phyloP scores from a whole-genome alignment of 495 filamentous ascomycete genomes.

The Pyrenopolyporus hunteri region DNA sequence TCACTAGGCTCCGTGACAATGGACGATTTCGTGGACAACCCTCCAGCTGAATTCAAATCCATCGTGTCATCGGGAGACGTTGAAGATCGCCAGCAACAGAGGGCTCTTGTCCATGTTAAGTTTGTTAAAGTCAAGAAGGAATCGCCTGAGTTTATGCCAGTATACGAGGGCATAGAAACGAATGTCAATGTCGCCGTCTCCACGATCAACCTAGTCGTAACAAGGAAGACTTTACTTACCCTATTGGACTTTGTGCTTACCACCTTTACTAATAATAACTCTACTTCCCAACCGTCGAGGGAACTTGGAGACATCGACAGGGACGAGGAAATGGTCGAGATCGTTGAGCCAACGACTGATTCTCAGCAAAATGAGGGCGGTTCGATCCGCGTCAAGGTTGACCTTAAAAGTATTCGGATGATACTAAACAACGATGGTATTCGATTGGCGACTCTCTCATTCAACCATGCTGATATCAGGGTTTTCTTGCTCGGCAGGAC shows the following conservation, averaged over 20 bases:
- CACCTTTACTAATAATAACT: slow-evolving; percentile 80
- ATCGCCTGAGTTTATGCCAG: slow-evolving; percentile 88
- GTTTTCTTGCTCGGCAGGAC: slow-evolving; percentile 84
- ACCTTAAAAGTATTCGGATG: slow-evolving; percentile 88
- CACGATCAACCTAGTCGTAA: slow-evolving; percentile 94
- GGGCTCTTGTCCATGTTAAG: slow-evolving; percentile 85
- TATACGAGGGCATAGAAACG: slow-evolving; percentile 90
- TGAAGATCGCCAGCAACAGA: slow-evolving; percentile 66
- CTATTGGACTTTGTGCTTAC: slow-evolving; percentile 95
- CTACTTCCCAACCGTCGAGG: slow-evolving; percentile 43
- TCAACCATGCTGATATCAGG: slow-evolving; percentile 88
- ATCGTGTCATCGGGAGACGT: slow-evolving; percentile 89
- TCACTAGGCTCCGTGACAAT: slow-evolving; percentile 85
- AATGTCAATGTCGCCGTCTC: slow-evolving; percentile 91
- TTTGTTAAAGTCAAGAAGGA: slow-evolving; percentile 87
- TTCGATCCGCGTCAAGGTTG: slow-evolving; percentile 76
- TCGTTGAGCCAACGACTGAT: slow-evolving; percentile 37
- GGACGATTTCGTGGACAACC: slow-evolving; percentile 92
- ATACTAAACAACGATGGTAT: slow-evolving; percentile 99
- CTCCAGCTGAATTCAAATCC: slow-evolving; percentile 90
- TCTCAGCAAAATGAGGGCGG: slow-evolving; percentile 46
- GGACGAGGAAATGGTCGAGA: slow-evolving; percentile 45
- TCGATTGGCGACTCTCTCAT: slow-evolving; percentile 86
- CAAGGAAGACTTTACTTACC: slow-evolving; percentile 88
- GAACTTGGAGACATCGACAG: slow-evolving; percentile 48